A percentile compares a stretch with the other conserved stretches of the same genome.
These are phyloP conservation scores for Lepidium campestre DNA, from an alignment of 441 rosid genomes.

Conservation along the genomic window DNA sequence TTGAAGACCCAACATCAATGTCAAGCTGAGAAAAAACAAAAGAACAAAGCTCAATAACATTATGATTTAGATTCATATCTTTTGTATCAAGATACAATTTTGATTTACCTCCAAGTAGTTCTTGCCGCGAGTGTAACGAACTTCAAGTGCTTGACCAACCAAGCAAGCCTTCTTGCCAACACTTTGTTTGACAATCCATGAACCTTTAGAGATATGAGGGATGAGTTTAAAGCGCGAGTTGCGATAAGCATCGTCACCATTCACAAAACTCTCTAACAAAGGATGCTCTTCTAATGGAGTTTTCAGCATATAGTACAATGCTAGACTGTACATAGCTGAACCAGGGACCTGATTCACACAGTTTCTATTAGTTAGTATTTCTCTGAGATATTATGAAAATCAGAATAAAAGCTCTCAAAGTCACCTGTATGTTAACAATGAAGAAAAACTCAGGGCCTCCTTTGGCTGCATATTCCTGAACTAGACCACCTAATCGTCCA, in stretches of 20 bases:
- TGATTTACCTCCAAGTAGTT: conserved; percentile 75
- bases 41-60: neutral
- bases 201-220: conserved; percentile 93
- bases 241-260: conserved; percentile 79
- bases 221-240: conserved; percentile 93
- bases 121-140: conserved; percentile 56
- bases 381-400: neutral
- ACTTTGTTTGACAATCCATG: conserved; percentile 96
- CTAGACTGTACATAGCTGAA: conserved; percentile 47
- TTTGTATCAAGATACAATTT: neutral
- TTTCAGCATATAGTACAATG: conserved; percentile 67
- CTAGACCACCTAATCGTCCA: conserved; percentile 57
- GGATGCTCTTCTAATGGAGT: conserved; percentile 73
- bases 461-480: conserved; percentile 52
- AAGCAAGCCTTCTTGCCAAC: conserved; percentile 89
- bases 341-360: conserved; percentile 62
- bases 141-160: conserved; percentile 71
- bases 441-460: conserved; percentile 81
- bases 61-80: neutral
- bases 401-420: neutral
- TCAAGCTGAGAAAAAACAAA: conserved; percentile 46
- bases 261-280: conserved; percentile 63
- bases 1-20: conserved; percentile 87
- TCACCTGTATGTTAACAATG: conserved; percentile 71
- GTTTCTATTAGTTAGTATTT: neutral